Conservation (phyloP, 164 flowering plant genomes). For the grape (Vitis vinifera) region DNA sequence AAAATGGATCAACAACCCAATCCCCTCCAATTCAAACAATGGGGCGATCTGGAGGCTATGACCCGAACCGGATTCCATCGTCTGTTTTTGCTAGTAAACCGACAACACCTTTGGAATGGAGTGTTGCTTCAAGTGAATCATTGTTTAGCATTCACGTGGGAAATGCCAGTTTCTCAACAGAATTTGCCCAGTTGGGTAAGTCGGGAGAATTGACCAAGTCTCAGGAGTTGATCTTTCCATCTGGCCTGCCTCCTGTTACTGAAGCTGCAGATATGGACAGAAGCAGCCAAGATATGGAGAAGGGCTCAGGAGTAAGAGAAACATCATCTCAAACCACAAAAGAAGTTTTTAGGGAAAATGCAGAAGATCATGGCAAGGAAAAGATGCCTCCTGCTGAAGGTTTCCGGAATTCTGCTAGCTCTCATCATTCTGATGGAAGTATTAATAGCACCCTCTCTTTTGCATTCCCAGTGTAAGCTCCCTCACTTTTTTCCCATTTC, state of each 20-base stretch:
- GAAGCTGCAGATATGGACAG: slow-evolving; percentile 6
- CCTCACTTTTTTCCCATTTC: not conserved
- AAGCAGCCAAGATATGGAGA: not conserved
- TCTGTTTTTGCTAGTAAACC: slow-evolving; percentile 42
- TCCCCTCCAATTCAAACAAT: slow-evolving; percentile 24
- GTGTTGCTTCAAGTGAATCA: slow-evolving; percentile 65
- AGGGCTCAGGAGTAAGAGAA: slow-evolving; percentile 1
- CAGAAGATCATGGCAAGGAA: not conserved
- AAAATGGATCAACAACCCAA: slow-evolving; percentile 3
- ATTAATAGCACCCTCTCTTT: slow-evolving; percentile 17
- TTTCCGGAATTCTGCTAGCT: not conserved
- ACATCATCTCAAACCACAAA: not conserved
- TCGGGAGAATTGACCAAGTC: slow-evolving; percentile 46
- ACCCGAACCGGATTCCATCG: slow-evolving; percentile 54
- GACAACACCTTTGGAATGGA: slow-evolving; percentile 44
- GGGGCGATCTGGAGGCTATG: slow-evolving; percentile 34
- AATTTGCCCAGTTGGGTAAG: slow-evolving; percentile 27
- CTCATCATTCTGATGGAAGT: slow-evolving; percentile 17
- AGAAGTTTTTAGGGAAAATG: not conserved
- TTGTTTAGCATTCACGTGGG: slow-evolving; percentile 65
- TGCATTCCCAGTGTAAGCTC: slow-evolving; percentile 25
- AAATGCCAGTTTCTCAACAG: slow-evolving; percentile 54
- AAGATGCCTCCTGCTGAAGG: slow-evolving; percentile 1
- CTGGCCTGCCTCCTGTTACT: not conserved
- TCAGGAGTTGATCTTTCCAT: slow-evolving; percentile 16